A percentile compares a stretch with the other conserved stretches of the same genome.
Conservation (phyloP, 208 protist species). For the Leishmania guyanensis region DNA sequence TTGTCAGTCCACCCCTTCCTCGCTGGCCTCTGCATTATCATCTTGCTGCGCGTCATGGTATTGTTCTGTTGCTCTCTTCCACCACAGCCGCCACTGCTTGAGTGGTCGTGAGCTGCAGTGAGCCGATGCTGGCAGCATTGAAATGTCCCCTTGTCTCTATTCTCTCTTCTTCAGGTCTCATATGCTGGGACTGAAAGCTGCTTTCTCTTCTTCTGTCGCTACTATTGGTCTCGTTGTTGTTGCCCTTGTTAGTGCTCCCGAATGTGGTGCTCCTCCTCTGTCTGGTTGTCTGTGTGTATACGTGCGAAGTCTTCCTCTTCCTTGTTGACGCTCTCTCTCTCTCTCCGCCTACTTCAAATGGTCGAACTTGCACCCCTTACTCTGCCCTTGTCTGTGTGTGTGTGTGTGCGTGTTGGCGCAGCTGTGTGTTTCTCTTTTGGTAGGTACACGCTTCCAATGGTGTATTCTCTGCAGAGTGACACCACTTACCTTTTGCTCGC, state of each 20-base stretch:
- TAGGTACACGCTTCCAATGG: neutral
- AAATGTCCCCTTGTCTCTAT: neutral
- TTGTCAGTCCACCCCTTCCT: neutral
- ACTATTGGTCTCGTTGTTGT: neutral
- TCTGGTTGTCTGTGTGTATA: neutral
- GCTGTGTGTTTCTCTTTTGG: neutral
- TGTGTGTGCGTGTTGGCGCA: neutral
- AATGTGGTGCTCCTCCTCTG: neutral
- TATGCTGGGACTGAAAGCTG: slow-evolving; percentile 4
- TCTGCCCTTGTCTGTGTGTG: neutral
- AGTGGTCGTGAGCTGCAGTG: neutral
- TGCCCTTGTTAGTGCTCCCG: neutral
- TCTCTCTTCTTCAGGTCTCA: neutral
- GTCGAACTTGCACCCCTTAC: neutral
- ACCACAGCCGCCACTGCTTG: neutral
- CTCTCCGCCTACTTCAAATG: neutral
- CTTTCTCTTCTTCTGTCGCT: slow-evolving; percentile 23
- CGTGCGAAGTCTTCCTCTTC: neutral
- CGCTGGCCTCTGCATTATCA: neutral
- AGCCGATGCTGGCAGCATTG: neutral
- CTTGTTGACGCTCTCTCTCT: neutral
- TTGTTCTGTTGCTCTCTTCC: neutral
- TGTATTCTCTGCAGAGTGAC: neutral
- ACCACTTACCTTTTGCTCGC: neutral
- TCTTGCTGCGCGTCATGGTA: neutral